Evolutionary conservation across 129 eudicot genomes (phyloP), one percentile per base, ranked within the genome.

Genomic region (Escallonia herrerae): DNA sequence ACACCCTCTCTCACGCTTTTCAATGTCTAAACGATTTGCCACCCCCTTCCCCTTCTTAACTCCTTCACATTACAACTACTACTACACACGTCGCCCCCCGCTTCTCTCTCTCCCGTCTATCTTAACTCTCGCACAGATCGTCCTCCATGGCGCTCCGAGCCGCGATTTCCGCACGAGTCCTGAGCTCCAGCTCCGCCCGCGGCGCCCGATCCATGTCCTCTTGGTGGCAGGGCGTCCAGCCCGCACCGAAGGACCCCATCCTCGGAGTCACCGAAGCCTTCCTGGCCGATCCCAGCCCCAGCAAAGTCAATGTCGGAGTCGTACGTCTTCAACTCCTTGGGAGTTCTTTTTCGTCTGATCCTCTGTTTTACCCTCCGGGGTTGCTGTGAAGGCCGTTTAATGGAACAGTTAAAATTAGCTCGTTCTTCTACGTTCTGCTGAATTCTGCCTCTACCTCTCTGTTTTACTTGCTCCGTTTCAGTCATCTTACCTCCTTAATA

Each of bases 181-280:
- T 15, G 39, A 40, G 45, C 41, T 56, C 70, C 6, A 50, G 40
- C 46, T 13, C 44, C 2, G 49, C 41, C 0, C n/a, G 7, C 45
- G 80, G 76, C 70, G 80, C 75, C 11, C 72, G 84, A 62, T 85
- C 78, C 70, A 70, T 74, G 63, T 82, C 96, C 3, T 71, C 83
- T 2, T 90, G 97, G 95, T 86, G 95, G 88, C 70, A 71, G 46
- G 70, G 70, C 76, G 95, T 90, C 33, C 76, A 83, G 45, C 95
- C 97, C 3, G 91, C 97, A 0, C 89, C 95, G 1, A 90, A 86
- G 64, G 97, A 90, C 58, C 95, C 97, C 6, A 86, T 90, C 51
- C 97, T 90, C 64, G 97, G 97, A 3, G 97, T 90, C 7, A 90
- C 97, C 54, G 95, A 90, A 77, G 95, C 97, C 53, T 90, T 79